Base-by-base conservation (phyloP, 352 stramenopile genomes). In the Globisporangium uncinulatum region DNA sequence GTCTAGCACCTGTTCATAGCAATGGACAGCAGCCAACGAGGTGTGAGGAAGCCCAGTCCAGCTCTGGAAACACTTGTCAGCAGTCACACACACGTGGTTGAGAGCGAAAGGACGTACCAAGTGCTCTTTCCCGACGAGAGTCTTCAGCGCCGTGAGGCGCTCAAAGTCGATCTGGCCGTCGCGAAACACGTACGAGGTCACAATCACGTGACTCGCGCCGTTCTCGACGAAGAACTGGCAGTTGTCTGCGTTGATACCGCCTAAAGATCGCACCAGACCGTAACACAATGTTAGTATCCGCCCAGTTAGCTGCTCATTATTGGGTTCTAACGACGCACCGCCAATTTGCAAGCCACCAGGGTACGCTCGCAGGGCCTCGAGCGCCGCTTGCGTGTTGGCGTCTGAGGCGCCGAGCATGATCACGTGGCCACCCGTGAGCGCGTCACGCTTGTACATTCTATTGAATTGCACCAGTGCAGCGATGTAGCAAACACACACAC, bases 201-300 rank as follows among this genome's bases (percentile, higher is more conserved):
- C 94, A 67, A 99, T 99, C 20, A 99, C 92, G 69, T 99, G 96
- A 42, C 87, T 98, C n/a, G 97, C 97, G 15, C 96, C 96, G 24
- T 88, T 82, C 37, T 98, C 86, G 36, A 99, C 73, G 74, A 96
- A 99, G 65, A 96, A 85, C 29, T 74, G 57, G 37, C 94, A 97
- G 63, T 98, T 99, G 9, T 94, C 76, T n/a, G 87, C 70, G 32
- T 88, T 98, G 51, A 99, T 96, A 3, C 83, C 83, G 13, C 83
- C 85, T 89, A 47, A 19, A 17, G 1, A 47, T 17, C 24, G 24
- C 24, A 4, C 24, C 24, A 29, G 24, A 29, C 24, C 24, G 24
- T 4, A 29, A 29, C 24, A 29, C 4, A 29, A 29, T 4, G 24
- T 29, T 29, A 29, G 24, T 29, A 29, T 29, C 1, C 24, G 24